Base-by-base conservation (phyloP, 176 grass and related monocot genomes). In the Eragrostis nindensis region DNA sequence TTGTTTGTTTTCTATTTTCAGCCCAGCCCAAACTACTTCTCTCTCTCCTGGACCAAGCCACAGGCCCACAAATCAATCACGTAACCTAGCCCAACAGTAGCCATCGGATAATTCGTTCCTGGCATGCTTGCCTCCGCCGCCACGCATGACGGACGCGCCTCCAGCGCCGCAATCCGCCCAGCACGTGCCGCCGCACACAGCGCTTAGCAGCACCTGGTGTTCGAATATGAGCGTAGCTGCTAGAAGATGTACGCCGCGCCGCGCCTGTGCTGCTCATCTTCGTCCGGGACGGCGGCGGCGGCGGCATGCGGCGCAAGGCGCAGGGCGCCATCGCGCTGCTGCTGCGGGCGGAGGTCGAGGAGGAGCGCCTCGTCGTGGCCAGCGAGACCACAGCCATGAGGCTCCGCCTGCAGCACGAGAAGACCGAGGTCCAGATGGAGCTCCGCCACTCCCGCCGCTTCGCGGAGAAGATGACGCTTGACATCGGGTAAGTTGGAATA, bases 381-480 rank as follows among this genome's bases (percentile, higher is more conserved):
- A 91, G 89, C 84, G 97, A 99, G 84, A 80, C 97, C 76, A 99
- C 95, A 93, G 90, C 93, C 7, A 99, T 99, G 97, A 99, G 95
- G 72, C 85, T 96, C 67, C 89, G 91, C 63, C 93, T 99, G 12
- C 93, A 99, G 89, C 83, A 86, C 18, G 96, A 95, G 43, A 99
- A 99, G 82, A 93, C 93, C 27, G 96, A 95, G 82, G 89, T 89
- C 18, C 88, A 93, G 86, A 95, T 95, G 96, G 96, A 99, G 75
- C 88, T 92, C 59, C 93, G 96, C 76, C 96, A 95, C 86, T 95
- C 93, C 84, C 90, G 94, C 74, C 86, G 92, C 63, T 95, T 93
- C 64, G 90, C 96, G 38, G 93, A 99, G 86, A 93, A 90, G 88
- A 99, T 99, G 92, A 84, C 85, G 3, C 90, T 95, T 62, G 90